Evolutionary conservation across 23 red algal genomes (phyloP).

Genomic region (Gracilaria domingensis): DNA sequence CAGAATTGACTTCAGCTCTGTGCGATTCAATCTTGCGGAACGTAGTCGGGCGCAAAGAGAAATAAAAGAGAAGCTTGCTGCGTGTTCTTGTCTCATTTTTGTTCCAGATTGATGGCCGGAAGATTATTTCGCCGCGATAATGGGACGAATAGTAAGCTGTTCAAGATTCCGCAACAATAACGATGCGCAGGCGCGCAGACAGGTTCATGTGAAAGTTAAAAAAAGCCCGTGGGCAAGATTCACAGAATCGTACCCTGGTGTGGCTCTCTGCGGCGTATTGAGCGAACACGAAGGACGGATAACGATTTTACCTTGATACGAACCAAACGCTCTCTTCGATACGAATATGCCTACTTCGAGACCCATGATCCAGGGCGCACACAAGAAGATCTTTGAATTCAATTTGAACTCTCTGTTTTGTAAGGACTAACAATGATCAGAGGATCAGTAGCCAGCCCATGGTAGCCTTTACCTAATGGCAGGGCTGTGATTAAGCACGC

Average conservation of each 20-base stretch:
- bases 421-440: background rate
- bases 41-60: slow-evolving; percentile 37
- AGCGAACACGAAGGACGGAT: too few species aligned
- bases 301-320: too few species aligned
- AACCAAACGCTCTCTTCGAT: too few species aligned
- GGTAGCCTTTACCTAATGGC: background rate
- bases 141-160: background rate
- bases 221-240: background rate
- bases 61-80: slow-evolving; percentile 20
- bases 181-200: background rate
- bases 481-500: too few species aligned
- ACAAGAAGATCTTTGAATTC: slow-evolving; percentile 9
- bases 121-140: background rate
- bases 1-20: slow-evolving; percentile 14
- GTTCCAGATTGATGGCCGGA: background rate
- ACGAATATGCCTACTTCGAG: too few species aligned
- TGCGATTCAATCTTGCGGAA: slow-evolving; percentile 26
- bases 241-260: background rate
- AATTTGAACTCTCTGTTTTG: background rate
- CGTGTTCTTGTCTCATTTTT: slow-evolving; percentile 27
- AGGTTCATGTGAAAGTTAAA: background rate
- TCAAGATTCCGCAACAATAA: background rate
- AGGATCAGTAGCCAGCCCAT: background rate
- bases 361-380: too few species aligned
- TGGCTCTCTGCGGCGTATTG: background rate